Conservation (phyloP, 1,284 basidiomycete genomes). For the Caloboletus firmus region DNA sequence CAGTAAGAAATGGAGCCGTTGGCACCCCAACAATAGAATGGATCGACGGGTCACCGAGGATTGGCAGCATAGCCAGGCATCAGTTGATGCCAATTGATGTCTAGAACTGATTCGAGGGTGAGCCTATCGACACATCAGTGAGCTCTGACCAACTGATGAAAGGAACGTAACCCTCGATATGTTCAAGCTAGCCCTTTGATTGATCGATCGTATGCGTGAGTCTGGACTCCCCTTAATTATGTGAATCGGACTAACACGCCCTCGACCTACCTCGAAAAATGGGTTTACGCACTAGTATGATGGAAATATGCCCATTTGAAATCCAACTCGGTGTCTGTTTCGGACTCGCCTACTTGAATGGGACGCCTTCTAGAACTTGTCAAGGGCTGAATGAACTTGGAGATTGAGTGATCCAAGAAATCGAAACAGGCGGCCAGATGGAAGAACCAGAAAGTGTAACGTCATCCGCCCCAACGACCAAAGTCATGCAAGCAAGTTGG, state of each 20-base stretch:
- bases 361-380: too few relatives aligned
- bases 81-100: not conserved
- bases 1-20: not conserved
- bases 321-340: slow-evolving; percentile 8
- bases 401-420: too few relatives aligned
- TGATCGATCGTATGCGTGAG: slow-evolving; percentile 14
- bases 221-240: slow-evolving; percentile 7
- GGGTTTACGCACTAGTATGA: not conserved
- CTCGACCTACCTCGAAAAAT: not conserved
- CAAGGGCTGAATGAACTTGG: too few relatives aligned
- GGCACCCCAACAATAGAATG: not conserved
- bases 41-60: not conserved
- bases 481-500: too few relatives aligned
- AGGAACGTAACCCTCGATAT: slow-evolving; percentile 13
- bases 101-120: slow-evolving; percentile 12
- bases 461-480: too few relatives aligned
- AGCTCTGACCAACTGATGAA: slow-evolving; percentile 5
- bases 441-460: too few relatives aligned
- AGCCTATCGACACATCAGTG: not conserved
- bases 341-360: too few relatives aligned
- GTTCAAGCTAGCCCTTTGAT: not conserved
- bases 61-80: not conserved
- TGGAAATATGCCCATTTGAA: slow-evolving; percentile 19
- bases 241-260: not conserved
- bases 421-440: too few relatives aligned